Conservation (phyloP, 2,329 filamentous ascomycete species). For the Talaromyces atroroseus region DNA sequence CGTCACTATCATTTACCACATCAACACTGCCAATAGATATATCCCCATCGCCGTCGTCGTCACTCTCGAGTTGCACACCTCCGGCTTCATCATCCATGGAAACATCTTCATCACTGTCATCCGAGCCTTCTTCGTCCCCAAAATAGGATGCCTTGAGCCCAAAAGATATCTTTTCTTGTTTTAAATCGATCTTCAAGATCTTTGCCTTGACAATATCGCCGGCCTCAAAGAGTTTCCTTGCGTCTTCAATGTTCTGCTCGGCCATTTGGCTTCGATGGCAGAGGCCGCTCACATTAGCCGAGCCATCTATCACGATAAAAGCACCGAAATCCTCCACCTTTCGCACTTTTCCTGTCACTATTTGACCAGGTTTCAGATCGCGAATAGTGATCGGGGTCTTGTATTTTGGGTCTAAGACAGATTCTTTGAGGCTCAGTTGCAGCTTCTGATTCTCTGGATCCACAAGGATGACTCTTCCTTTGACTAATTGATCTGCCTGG, state of each 20-base stretch:
- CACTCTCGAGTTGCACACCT: slow-evolving; percentile 27
- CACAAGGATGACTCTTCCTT: slow-evolving; percentile 72
- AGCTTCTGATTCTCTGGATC: slow-evolving; percentile 65
- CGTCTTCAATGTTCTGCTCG: slow-evolving; percentile 72
- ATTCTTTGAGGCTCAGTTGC: slow-evolving; percentile 82
- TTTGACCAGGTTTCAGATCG: slow-evolving; percentile 73
- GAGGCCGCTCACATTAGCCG: slow-evolving; percentile 81
- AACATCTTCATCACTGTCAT: slow-evolving; percentile 36
- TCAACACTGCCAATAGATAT: slow-evolving; percentile 42
- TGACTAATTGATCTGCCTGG: slow-evolving; percentile 83
- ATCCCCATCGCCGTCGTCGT: slow-evolving; percentile 30
- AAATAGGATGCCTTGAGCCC: slow-evolving; percentile 93
- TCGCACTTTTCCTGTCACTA: slow-evolving; percentile 82
- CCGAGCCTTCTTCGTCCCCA: slow-evolving; percentile 48
- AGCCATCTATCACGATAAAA: slow-evolving; percentile 85
- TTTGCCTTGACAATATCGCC: slow-evolving; percentile 93
- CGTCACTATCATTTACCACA: slow-evolving; percentile 34
- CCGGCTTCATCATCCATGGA: slow-evolving; percentile 19
- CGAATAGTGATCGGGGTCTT: slow-evolving; percentile 64
- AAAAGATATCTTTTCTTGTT: slow-evolving; percentile 76
- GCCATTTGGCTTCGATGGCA: slow-evolving; percentile 93
- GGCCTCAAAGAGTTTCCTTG: slow-evolving; percentile 81
- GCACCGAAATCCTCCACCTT: slow-evolving; percentile 94
- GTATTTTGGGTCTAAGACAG: slow-evolving; percentile 74
- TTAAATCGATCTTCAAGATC: slow-evolving; percentile 68